Percentiles rank a stretch among this genome's conserved stretches.
phyloP scores from a whole-genome alignment of 176 grass and related monocot species.

The Musa schizocarpa region DNA sequence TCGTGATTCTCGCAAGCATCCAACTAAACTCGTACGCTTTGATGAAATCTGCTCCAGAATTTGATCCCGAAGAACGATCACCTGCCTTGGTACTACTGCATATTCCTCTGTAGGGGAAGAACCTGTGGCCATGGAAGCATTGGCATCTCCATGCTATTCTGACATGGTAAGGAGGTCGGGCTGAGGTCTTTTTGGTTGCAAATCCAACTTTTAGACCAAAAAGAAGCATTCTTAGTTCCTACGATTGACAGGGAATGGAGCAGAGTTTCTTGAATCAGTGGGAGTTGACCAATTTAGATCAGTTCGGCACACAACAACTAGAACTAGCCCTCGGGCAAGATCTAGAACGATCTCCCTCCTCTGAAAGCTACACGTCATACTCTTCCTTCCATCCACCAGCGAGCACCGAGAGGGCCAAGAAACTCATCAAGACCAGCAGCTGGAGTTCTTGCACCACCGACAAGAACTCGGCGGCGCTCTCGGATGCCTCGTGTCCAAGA shows the following conservation, averaged over 20 bases:
- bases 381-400: not conserved
- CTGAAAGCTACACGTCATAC: constrained; percentile 22
- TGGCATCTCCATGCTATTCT: constrained; percentile 5
- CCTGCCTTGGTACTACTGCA: too few relatives aligned
- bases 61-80: too few relatives aligned
- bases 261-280: constrained; percentile 93
- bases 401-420: constrained; percentile 33
- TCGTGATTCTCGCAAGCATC: too few relatives aligned
- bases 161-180: not conserved
- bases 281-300: constrained; percentile 55
- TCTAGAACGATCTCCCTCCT: constrained; percentile 29
- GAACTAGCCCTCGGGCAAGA: constrained; percentile 61
- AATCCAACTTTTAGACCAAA: too few relatives aligned
- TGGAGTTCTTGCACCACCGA: constrained; percentile 94
- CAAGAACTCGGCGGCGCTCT: constrained; percentile 38
- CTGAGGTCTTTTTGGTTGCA: not conserved
- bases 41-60: too few relatives aligned
- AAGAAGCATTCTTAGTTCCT: too few relatives aligned
- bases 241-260: constrained; percentile 50
- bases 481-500: constrained; percentile 54
- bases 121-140: not conserved
- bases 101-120: not conserved
- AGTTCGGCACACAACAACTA: constrained; percentile 67
- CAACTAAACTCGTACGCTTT: too few relatives aligned
- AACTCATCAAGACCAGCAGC: constrained; percentile 56